Conservation (phyloP, 257 asterid species). For the Salvia splendens region DNA sequence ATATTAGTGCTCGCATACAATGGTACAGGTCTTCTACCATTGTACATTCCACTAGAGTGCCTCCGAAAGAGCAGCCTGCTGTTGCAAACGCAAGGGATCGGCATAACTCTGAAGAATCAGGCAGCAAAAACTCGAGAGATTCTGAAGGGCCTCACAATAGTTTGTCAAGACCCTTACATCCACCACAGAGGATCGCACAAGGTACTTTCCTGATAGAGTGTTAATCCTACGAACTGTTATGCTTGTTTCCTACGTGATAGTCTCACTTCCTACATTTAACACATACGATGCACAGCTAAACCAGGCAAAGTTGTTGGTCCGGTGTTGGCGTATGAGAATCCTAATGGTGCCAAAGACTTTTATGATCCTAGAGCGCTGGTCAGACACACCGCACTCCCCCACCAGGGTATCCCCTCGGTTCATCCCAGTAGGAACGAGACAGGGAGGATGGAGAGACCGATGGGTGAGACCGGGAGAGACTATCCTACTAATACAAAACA, state of each 20-base stretch:
- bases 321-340: conserved; percentile 43
- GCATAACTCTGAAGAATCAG: conserved; percentile 54
- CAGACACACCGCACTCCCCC: conserved; percentile 42
- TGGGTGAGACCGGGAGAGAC: conserved; percentile 33
- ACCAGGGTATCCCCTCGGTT: conserved; percentile 43
- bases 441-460: conserved; percentile 45
- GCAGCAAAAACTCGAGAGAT: conserved; percentile 53
- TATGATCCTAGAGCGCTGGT: conserved; percentile 52
- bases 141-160: conserved; percentile 47
- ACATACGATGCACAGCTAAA: conserved; percentile 45
- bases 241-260: neutral
- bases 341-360: conserved; percentile 42
- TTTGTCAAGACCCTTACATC: conserved; percentile 52
- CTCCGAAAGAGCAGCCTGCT: conserved; percentile 53
- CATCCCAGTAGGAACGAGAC: conserved; percentile 39
- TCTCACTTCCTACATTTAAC: conserved; percentile 6
- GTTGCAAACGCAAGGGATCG: conserved; percentile 46
- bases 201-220: conserved; percentile 41
- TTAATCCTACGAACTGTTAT: neutral
- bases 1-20: neutral
- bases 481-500: conserved; percentile 40
- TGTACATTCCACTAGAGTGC: conserved; percentile 59
- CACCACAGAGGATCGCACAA: conserved; percentile 58
- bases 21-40: conserved; percentile 66
- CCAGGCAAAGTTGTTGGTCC: conserved; percentile 67